These are phyloP conservation scores for Rubus idaeus DNA, from an alignment of 306 rosid genomes.

Conservation along the genomic window DNA sequence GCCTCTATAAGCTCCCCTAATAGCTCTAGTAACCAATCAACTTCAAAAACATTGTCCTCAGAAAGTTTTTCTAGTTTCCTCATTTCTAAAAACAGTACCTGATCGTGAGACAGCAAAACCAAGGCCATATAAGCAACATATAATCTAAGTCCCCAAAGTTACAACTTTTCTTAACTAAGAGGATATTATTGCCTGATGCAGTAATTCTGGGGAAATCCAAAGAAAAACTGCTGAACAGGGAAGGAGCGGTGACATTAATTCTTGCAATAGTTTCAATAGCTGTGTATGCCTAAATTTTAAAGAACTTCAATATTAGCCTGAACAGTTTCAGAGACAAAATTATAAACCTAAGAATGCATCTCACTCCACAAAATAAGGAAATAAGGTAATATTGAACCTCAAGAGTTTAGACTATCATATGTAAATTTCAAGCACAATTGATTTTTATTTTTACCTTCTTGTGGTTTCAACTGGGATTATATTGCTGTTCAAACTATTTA, in stretches of 20 bases:
- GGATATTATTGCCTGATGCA: not conserved
- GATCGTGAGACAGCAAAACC: slow-evolving; percentile 2
- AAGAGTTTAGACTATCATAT: not conserved
- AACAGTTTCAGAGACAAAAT: not conserved
- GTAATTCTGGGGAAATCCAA: not conserved
- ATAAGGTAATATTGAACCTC: not conserved
- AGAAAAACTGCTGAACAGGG: not conserved
- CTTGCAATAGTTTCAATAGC: not conserved
- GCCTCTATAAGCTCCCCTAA: slow-evolving; percentile 53
- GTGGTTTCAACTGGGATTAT: not conserved
- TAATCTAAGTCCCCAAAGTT: not conserved
- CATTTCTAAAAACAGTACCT: slow-evolving; percentile 65
- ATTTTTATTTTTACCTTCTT: not conserved
- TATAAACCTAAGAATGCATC: not conserved
- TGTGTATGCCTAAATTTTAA: not conserved
- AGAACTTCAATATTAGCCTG: not conserved
- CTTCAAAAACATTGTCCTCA: slow-evolving; percentile 48
- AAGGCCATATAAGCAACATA: not conserved
- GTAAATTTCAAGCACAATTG: not conserved
- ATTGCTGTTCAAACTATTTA: not conserved
- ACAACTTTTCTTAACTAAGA: not conserved
- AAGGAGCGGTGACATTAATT: too few species aligned
- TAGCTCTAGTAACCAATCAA: slow-evolving; percentile 63
- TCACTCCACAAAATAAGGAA: not conserved
- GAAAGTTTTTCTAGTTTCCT: slow-evolving; percentile 60